Conservation (phyloP, 495 filamentous ascomycete species). For the Parachaetomium inaequale region DNA sequence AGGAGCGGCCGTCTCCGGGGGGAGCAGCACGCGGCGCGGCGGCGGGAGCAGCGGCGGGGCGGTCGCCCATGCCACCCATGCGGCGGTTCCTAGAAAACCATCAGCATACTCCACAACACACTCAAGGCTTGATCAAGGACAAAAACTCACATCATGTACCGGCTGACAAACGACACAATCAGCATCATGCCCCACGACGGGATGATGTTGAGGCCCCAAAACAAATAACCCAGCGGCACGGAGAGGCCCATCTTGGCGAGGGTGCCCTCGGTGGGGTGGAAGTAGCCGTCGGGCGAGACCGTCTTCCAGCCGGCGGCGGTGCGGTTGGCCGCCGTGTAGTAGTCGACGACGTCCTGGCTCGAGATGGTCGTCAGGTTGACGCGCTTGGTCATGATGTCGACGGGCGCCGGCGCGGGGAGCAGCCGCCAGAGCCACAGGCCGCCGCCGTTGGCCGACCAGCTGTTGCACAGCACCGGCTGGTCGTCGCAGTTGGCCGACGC, state of each 20-base stretch:
- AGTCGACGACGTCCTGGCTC: slow-evolving; percentile 56
- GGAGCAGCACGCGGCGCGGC: slow-evolving; percentile 29
- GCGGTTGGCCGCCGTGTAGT: slow-evolving; percentile 42
- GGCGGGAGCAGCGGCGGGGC: slow-evolving; percentile 15
- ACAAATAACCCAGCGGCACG: slow-evolving; percentile 64
- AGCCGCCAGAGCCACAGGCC: slow-evolving; percentile 70
- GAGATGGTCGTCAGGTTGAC: slow-evolving; percentile 66
- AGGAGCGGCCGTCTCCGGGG: slow-evolving; percentile 26
- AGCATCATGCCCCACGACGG: slow-evolving; percentile 71
- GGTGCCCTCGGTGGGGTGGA: slow-evolving; percentile 77
- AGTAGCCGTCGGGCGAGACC: slow-evolving; percentile 61
- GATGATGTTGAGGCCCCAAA: slow-evolving; percentile 63
- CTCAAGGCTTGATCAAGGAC: not conserved
- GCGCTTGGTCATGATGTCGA: slow-evolving; percentile 58
- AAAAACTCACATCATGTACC: slow-evolving; percentile 76
- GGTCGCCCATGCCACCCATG: slow-evolving; percentile 15
- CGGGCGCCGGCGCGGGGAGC: slow-evolving; percentile 48
- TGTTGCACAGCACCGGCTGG: slow-evolving; percentile 74
- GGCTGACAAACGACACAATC: slow-evolving; percentile 71
- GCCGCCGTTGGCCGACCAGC: slow-evolving; percentile 71
- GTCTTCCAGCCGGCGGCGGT: slow-evolving; percentile 44
- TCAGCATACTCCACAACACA: slow-evolving; percentile 18
- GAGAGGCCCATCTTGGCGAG: slow-evolving; percentile 62
- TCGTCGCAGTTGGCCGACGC: slow-evolving; percentile 75
- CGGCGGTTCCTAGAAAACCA: slow-evolving; percentile 32